Conservation (phyloP, 2,329 filamentous ascomycete species). For the Taxawa tesnikishii region DNA sequence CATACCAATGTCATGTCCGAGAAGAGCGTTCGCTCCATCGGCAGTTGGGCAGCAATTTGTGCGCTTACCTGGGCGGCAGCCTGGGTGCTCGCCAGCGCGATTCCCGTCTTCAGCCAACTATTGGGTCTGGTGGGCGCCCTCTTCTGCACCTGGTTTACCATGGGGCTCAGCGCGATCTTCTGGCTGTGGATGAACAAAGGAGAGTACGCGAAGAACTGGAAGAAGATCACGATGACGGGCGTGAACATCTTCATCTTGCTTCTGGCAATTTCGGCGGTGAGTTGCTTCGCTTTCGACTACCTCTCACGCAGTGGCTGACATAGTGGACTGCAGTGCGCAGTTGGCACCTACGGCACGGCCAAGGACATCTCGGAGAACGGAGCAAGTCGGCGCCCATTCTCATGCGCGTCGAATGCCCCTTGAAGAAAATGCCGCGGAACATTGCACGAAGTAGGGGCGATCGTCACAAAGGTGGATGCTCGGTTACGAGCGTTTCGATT, state of each 20-base stretch:
- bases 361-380: neutral
- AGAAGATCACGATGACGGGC: constrained; percentile 28
- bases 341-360: neutral
- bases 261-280: constrained; percentile 7
- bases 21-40: constrained; percentile 26
- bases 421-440: too few relatives aligned
- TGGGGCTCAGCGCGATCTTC: constrained; percentile 8
- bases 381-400: neutral
- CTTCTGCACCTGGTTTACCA: constrained; percentile 55
- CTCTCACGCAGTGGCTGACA: too few relatives aligned
- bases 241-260: constrained; percentile 28
- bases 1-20: constrained; percentile 35
- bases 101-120: constrained; percentile 57
- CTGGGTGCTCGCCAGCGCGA: constrained; percentile 56
- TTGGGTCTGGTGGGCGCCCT: constrained; percentile 49
- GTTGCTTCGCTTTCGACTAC: constrained; percentile 1
- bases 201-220: constrained; percentile 25
- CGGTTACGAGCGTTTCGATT: too few relatives aligned
- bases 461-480: too few relatives aligned
- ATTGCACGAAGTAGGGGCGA: too few relatives aligned
- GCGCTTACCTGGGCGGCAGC: constrained; percentile 45
- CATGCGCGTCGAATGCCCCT: too few relatives aligned
- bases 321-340: neutral
- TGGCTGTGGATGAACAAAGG: constrained; percentile 22
- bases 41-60: constrained; percentile 48